Conservation (phyloP, 1,139 yeast species). For the Kluyveromyces sp. region DNA sequence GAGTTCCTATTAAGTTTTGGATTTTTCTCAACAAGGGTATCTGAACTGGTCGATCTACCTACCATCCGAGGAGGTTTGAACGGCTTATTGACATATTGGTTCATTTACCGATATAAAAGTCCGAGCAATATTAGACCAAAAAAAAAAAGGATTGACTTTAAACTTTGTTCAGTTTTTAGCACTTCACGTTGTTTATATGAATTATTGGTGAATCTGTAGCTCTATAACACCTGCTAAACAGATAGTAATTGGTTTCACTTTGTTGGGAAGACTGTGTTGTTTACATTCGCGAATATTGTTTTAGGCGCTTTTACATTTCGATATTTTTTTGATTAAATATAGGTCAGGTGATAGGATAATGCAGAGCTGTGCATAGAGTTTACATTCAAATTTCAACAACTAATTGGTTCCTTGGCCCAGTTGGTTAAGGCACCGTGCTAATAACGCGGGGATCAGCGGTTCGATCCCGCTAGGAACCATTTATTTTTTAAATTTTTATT, state of each 20-base stretch:
- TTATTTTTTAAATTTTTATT: slow-evolving; percentile 7
- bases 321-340: too few relatives aligned
- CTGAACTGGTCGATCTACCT: slow-evolving; percentile 1
- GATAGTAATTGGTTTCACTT: too few relatives aligned
- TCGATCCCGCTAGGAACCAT: slow-evolving; percentile 31
- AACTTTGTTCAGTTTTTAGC: too few relatives aligned
- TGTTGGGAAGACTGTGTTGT: too few relatives aligned
- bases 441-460: slow-evolving; percentile 32
- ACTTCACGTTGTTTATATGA: too few relatives aligned
- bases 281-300: too few relatives aligned
- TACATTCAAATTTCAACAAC: background rate
- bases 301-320: too few relatives aligned
- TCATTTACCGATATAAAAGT: background rate
- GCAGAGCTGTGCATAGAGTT: background rate
- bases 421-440: slow-evolving; percentile 31
- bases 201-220: too few relatives aligned
- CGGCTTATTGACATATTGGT: slow-evolving; percentile 28
- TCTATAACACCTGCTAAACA: too few relatives aligned
- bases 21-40: background rate
- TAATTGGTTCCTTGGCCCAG: slow-evolving; percentile 29
- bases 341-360: too few relatives aligned
- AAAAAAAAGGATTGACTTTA: too few relatives aligned
- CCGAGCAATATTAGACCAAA: too few relatives aligned
- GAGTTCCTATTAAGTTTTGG: background rate
- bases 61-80: slow-evolving; percentile 29